Conservation (phyloP, 2,329 filamentous ascomycete species). For the Thelonectria rubi region DNA sequence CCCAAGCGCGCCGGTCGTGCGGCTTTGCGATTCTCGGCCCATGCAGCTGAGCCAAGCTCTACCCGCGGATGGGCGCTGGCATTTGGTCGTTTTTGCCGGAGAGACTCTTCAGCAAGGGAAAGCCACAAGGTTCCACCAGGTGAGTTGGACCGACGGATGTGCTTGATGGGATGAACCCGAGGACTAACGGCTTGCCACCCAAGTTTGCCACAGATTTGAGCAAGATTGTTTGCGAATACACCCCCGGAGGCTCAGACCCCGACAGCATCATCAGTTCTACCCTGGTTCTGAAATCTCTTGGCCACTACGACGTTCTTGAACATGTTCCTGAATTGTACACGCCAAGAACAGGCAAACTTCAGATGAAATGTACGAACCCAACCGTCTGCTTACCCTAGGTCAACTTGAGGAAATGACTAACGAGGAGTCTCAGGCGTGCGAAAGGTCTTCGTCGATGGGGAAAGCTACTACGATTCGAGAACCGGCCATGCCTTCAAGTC, state of each 20-base stretch:
- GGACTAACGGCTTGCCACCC: neutral
- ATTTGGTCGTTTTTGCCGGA: constrained; percentile 30
- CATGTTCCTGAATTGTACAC: constrained; percentile 6
- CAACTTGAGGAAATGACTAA: rapidly evolving
- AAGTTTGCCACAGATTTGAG: neutral
- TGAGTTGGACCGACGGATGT: neutral
- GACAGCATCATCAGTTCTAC: constrained; percentile 4
- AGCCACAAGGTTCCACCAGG: neutral
- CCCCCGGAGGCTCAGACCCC: neutral
- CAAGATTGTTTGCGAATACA: neutral
- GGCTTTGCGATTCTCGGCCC: constrained; percentile 34
- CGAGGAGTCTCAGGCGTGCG: neutral
- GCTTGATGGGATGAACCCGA: neutral
- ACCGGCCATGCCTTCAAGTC: constrained; percentile 21
- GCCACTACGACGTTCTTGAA: neutral
- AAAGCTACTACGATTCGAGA: constrained; percentile 24
- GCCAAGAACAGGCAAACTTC: constrained; percentile 6
- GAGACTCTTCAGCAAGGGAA: neutral
- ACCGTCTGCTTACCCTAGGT: neutral
- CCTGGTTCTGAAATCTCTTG: neutral
- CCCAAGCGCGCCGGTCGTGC: constrained; percentile 27
- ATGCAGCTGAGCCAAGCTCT: constrained; percentile 28
- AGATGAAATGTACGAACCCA: constrained; percentile 10
- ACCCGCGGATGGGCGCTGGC: constrained; percentile 34
- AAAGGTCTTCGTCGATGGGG: constrained; percentile 30